phyloP scores from a whole-genome alignment of 371 early-diverging fungal species.

The Paraphysoderma sedebokerense region DNA sequence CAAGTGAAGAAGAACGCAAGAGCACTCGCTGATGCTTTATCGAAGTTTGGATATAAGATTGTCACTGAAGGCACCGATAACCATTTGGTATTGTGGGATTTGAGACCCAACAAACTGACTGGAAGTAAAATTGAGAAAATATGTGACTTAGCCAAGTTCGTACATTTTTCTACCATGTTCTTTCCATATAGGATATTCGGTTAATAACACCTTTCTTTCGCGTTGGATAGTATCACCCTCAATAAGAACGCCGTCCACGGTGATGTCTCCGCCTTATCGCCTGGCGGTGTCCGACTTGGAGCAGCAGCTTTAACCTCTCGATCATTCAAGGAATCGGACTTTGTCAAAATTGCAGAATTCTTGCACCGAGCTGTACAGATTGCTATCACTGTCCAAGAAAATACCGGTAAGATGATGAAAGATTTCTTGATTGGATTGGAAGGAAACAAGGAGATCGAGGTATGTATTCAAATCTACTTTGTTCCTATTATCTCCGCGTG shows the following conservation, averaged over 20 bases:
- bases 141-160: constrained; percentile 72
- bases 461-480: too few relatives aligned
- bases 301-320: constrained; percentile 80
- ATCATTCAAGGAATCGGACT: constrained; percentile 71
- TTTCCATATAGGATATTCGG: neutral
- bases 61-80: constrained; percentile 89
- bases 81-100: constrained; percentile 84
- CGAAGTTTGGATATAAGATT: constrained; percentile 64
- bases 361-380: constrained; percentile 83
- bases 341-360: constrained; percentile 65
- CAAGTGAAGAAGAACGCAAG: constrained; percentile 85
- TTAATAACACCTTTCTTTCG: neutral
- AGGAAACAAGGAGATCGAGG: constrained; percentile 34
- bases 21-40: constrained; percentile 56
- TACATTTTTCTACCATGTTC: constrained; percentile 4
- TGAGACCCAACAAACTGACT: constrained; percentile 64
- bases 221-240: constrained; percentile 44
- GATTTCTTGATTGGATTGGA: constrained; percentile 75
- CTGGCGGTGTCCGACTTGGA: constrained; percentile 86
- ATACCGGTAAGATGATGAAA: constrained; percentile 80
- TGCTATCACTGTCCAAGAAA: constrained; percentile 44
- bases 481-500: too few relatives aligned
- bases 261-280: constrained; percentile 73
- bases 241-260: constrained; percentile 91
- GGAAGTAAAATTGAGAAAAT: constrained; percentile 87